Conservation (phyloP, 495 filamentous ascomycete species). For the Baudoinia panamericana region DNA sequence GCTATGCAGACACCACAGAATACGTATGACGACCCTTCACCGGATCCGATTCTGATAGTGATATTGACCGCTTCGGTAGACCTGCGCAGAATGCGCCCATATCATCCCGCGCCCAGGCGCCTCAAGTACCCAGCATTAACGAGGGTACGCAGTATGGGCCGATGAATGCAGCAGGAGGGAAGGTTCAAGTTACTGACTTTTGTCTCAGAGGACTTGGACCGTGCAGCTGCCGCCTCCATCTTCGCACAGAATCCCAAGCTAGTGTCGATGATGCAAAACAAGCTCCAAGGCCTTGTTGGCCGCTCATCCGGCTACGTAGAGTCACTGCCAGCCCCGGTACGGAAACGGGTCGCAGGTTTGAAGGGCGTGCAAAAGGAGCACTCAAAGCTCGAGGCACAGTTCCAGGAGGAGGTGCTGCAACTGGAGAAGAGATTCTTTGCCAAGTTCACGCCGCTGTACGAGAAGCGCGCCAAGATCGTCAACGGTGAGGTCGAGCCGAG, state of each 20-base stretch:
- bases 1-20: conserved; percentile 17
- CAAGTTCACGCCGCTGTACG: conserved; percentile 94
- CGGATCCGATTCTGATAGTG: no score
- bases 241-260: conserved; percentile 89
- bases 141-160: conserved; percentile 81
- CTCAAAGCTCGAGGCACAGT: conserved; percentile 91
- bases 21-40: neutral
- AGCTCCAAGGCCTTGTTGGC: conserved; percentile 84
- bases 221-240: conserved; percentile 71
- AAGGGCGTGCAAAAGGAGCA: conserved; percentile 99
- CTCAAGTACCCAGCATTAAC: conserved; percentile 86
- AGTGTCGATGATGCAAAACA: conserved; percentile 92
- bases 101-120: conserved; percentile 92
- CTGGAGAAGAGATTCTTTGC: conserved; percentile 99
- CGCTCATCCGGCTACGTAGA: conserved; percentile 96
- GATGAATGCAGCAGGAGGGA: no score
- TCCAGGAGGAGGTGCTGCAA: conserved; percentile 94
- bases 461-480: conserved; percentile 86
- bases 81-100: conserved; percentile 95
- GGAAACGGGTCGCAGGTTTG: conserved; percentile 82
- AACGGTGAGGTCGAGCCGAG: conserved; percentile 81
- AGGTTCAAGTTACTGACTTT: no score
- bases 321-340: conserved; percentile 74
- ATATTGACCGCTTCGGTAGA: no score
- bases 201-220: conserved; percentile 89